Evolutionary conservation across 1,139 yeast species (phyloP).

Genomic region (Starmera stellimalicola): DNA sequence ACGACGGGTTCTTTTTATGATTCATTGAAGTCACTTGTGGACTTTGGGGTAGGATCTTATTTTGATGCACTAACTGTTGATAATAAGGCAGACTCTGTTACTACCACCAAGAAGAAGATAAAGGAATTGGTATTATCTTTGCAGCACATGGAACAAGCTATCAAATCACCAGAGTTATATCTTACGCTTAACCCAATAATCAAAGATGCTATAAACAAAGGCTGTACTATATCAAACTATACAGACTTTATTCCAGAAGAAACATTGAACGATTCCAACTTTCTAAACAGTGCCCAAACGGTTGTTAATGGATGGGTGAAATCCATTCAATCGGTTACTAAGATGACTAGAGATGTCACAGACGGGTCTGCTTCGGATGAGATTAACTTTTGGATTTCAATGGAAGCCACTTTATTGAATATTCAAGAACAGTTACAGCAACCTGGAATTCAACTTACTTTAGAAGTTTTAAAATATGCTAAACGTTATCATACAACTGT

Average conservation of each 20-base stretch:
- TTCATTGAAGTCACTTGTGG: constrained; percentile 47
- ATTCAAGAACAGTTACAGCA: constrained; percentile 51
- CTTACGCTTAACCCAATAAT: constrained; percentile 46
- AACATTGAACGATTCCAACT: constrained; percentile 38
- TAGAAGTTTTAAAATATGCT: constrained; percentile 56
- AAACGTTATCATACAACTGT: constrained; percentile 76
- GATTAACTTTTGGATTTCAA: constrained; percentile 67
- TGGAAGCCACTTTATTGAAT: constrained; percentile 52
- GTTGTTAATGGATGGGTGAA: constrained; percentile 68
- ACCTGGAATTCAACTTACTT: constrained; percentile 46
- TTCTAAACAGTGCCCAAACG: constrained; percentile 58
- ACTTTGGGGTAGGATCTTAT: constrained; percentile 43
- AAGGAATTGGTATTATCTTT: constrained; percentile 62
- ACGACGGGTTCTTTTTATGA: constrained; percentile 30
- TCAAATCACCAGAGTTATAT: constrained; percentile 58
- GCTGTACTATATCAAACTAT: constrained; percentile 20
- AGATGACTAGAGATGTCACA: constrained; percentile 35
- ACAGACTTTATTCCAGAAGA: constrained; percentile 25
- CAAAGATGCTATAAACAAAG: constrained; percentile 27
- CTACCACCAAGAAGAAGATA: constrained; percentile 49
- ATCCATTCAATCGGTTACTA: constrained; percentile 50
- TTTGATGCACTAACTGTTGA: constrained; percentile 33
- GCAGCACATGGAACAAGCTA: constrained; percentile 58
- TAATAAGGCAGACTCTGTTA: constrained; percentile 27
- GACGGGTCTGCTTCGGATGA: constrained; percentile 64